Conservation (phyloP, 345 rosid genomes). For the Rhodamnia argentea region DNA sequence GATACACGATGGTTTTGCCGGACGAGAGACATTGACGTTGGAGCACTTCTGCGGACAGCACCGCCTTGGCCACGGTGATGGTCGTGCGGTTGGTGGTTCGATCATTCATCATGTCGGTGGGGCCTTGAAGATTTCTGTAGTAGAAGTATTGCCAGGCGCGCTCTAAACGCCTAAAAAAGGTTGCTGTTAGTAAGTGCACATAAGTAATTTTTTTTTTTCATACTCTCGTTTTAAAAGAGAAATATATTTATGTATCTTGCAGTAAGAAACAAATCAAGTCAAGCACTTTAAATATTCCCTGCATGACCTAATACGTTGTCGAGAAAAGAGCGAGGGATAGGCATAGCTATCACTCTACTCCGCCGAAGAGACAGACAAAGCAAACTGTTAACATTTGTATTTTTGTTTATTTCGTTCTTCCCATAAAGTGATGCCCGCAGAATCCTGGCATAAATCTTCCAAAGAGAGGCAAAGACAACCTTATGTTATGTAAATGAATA, state of each 20-base stretch:
- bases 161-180: neutral
- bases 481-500: neutral
- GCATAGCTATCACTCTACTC: conserved; percentile 11
- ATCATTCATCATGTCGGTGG: too few species aligned
- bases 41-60: too few species aligned
- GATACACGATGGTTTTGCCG: neutral
- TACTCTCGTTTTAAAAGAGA: neutral
- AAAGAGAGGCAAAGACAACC: conserved; percentile 8
- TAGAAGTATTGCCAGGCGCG: too few species aligned
- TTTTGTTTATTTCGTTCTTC: conserved; percentile 20
- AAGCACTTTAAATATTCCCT: neutral
- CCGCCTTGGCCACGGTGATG: too few species aligned
- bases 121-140: too few species aligned
- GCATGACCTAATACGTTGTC: neutral
- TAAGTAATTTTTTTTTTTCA: neutral
- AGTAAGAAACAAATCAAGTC: neutral
- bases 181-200: neutral
- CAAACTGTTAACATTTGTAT: conserved; percentile 40
- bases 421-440: conserved; percentile 62
- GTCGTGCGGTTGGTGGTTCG: too few species aligned
- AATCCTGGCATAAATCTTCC: conserved; percentile 81
- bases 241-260: neutral
- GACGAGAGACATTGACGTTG: neutral
- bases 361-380: conserved; percentile 25
- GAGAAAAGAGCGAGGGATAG: neutral